Conservation (phyloP, 805 yeast genomes). For the Hanseniaspora mollemarum region DNA sequence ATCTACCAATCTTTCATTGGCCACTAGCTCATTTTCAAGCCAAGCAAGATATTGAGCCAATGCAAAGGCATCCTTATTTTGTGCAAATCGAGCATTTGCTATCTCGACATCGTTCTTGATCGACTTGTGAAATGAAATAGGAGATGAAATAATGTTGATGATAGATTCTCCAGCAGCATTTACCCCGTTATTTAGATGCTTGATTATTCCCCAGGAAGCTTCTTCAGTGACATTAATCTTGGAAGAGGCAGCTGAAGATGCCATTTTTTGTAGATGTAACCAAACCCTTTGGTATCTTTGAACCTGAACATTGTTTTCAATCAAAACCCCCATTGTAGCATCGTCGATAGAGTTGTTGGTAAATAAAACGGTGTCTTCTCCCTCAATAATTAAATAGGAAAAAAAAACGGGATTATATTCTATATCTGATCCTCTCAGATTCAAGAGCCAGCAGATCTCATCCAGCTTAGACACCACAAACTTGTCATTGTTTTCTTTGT, state of each 20-base stretch:
- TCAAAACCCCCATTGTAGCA: constrained; percentile 33
- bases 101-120: constrained; percentile 66
- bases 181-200: constrained; percentile 33
- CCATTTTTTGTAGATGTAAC: constrained; percentile 35
- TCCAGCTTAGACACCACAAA: constrained; percentile 65
- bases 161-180: background rate
- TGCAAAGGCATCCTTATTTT: constrained; percentile 72
- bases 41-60: constrained; percentile 66
- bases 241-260: constrained; percentile 21
- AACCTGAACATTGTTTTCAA: constrained; percentile 37
- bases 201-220: constrained; percentile 58
- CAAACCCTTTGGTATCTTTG: constrained; percentile 50
- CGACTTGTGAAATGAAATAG: constrained; percentile 57
- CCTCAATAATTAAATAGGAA: constrained; percentile 43
- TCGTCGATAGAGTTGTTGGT: constrained; percentile 37
- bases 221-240: constrained; percentile 43
- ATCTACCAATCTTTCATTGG: constrained; percentile 36
- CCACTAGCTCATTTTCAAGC: constrained; percentile 52
- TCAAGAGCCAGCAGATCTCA: constrained; percentile 84
- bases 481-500: constrained; percentile 19
- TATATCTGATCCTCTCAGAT: constrained; percentile 73
- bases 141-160: constrained; percentile 39
- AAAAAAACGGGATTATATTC: constrained; percentile 80
- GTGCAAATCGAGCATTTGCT: constrained; percentile 61
- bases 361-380: constrained; percentile 39